Evolutionary conservation across 495 filamentous ascomycete genomes (phyloP).

Genomic region (Neurospora sp.): DNA sequence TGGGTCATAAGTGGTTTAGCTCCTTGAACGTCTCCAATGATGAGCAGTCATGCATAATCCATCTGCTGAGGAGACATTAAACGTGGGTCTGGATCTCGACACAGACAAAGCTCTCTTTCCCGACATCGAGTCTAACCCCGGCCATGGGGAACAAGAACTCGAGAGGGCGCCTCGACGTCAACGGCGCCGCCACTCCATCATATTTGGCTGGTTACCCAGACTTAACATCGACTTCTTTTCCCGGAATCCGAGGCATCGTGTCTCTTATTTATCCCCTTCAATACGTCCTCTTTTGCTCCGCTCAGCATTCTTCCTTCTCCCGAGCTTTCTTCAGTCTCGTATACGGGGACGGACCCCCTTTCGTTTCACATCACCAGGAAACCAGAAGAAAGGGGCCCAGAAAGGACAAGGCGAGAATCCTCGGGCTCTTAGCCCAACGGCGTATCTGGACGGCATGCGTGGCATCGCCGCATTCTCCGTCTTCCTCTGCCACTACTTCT

Average conservation of each 20-base stretch:
- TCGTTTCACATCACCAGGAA: neutral
- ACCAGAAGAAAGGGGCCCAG: neutral
- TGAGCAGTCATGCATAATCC: neutral
- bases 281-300: conserved; percentile 13
- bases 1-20: neutral
- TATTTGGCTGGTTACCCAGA: neutral
- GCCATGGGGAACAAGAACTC: neutral
- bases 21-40: neutral
- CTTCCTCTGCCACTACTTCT: conserved; percentile 43
- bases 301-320: conserved; percentile 24
- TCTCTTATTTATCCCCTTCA: neutral
- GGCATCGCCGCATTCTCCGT: conserved; percentile 50
- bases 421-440: conserved; percentile 29
- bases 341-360: neutral
- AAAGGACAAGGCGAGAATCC: conserved; percentile 7
- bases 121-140: neutral
- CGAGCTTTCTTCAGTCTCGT: conserved; percentile 27
- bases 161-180: neutral
- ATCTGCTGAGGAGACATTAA: neutral
- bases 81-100: neutral
- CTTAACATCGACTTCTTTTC: neutral
- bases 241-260: neutral
- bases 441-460: conserved; percentile 49
- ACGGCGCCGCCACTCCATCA: neutral
- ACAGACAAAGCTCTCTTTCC: neutral